Evolutionary conservation across 2,329 filamentous ascomycete species (phyloP), one percentile per base, ranked within the genome.

Genomic region (Neophaeococcomyces aloes): DNA sequence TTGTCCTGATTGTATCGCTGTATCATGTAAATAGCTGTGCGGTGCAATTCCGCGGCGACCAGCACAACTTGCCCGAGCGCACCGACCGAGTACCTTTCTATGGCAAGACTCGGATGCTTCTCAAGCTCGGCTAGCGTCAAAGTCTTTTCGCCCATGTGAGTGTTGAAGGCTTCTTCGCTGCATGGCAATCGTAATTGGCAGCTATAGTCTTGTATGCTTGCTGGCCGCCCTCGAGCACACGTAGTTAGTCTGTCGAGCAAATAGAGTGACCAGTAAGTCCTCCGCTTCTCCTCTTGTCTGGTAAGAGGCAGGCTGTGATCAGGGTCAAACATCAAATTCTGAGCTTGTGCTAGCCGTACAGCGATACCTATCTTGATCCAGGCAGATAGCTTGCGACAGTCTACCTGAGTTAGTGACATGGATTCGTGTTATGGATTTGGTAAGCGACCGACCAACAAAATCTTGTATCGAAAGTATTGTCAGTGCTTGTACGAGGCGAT

Each of bases 331-430:
- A 57, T 58, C 7, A 60, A 59, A 7, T 57, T 58, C 14, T 65
- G 61, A 34, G 56, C 56, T 37, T 61, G 59, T 5, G 83, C 88
- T 59, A 76, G 91, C 31, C 85, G 91, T 54, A 65, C 55, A 1
- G 58, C 53, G 2, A 59, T 39, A 2, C 56, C 56, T 11, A 59
- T 55, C 30, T 65, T 65, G 7, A 66, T 50, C 64, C 64, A 67
- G 1, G 58, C 62, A 7, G 55, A 45, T 40, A 55, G 51, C 17
- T 54, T 51, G 42, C 57, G 53, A 7, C 60, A 59, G 39, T 53
- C 60, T 61, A 48, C 8, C 18, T 17, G 14, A 30, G 19, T 25
- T 45, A 38, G 39, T 35, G 51, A 7, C 31, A 10, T 18, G 7
- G 34, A 14, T 15, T 15, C 32, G 27, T 17, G 34, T 6, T 10